Evolutionary conservation across 345 rosid species (phyloP).

Genomic region (Rhizophora apiculata): DNA sequence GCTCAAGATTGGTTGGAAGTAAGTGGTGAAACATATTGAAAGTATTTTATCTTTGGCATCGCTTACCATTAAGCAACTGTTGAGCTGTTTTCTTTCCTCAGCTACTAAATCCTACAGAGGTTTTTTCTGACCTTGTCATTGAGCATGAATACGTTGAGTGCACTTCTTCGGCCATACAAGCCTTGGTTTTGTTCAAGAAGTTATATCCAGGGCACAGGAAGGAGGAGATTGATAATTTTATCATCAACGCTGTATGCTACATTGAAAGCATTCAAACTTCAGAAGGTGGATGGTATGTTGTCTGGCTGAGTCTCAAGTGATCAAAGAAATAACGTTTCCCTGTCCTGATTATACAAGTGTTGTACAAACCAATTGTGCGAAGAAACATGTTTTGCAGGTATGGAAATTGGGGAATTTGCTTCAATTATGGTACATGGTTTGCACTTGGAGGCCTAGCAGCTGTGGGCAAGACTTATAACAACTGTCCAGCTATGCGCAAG

Average conservation of each 20-base stretch:
- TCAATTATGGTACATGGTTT: constrained; percentile 20
- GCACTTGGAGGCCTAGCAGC: constrained; percentile 50
- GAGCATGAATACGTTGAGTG: constrained; percentile 44
- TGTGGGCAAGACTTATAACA: constrained; percentile 40
- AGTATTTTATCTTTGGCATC: no score
- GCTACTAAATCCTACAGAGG: constrained; percentile 52
- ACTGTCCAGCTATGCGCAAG: constrained; percentile 31
- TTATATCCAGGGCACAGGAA: constrained; percentile 43
- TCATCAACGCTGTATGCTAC: constrained; percentile 33
- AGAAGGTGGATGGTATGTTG: constrained; percentile 55
- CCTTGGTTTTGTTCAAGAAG: constrained; percentile 37
- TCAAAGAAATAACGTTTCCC: no score
- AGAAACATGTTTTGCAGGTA: constrained; percentile 22
- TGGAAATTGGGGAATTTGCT: constrained; percentile 60
- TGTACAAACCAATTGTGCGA: neutral
- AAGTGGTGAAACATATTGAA: neutral
- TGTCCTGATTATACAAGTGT: neutral
- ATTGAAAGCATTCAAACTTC: constrained; percentile 39
- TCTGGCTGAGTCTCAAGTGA: no score
- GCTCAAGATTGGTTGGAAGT: constrained; percentile 38
- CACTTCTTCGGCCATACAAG: constrained; percentile 46
- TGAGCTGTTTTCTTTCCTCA: constrained; percentile 7
- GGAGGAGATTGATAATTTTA: constrained; percentile 44
- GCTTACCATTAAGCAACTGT: no score
- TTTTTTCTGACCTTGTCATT: constrained; percentile 26